Evolutionary conservation across 352 stramenopile genomes (phyloP), one percentile per base, ranked within the genome.

Genomic region (Thalassiosira hispida): DNA sequence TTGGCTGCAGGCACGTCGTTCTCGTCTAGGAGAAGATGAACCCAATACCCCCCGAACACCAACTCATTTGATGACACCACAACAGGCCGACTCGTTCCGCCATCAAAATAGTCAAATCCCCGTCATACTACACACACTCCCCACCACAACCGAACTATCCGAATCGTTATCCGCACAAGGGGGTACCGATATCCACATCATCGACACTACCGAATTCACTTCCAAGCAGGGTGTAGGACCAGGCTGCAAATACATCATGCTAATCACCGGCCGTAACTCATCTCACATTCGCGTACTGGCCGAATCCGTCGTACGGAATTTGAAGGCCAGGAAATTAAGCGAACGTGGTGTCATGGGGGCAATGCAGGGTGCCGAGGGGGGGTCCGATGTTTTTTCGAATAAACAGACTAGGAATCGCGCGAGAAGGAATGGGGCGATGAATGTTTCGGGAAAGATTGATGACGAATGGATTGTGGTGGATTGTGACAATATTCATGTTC

Each of bases 401-500:
- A 74, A 78, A 47, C 49, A n/a, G 29, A 63, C n/a, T 51, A 66
- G 66, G 23, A 75, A 74, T 55, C 46, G 69, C 69, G 61, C 60
- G 0, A 76, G 73, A 38, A 47, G 62, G 0, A 70, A 72, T 51
- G 64, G 77, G 11, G 65, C 56, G 18, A 61, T 33, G 0, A 77
- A 64, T 46, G 52, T 57, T 9, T 73, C 74, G 0, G 44, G 59
- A 52, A 77, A 65, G 38, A 55, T 81, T 25, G 71, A 90, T 46
- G 72, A 81, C 57, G 62, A 66, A 42, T 94, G 89, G 89, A 83
- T 86, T n/a, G 61, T 90, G 4, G 77, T 94, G 12, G 89, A 94
- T 69, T 92, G 86, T 75, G 64, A 68, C 0, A 94, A 92, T 64
- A 90, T 90, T 68, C 79, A 92, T 56, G 85, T 94, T 23, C 86